Evolutionary conservation across 441 rosid genomes (phyloP).

Genomic region (Arabidopsis hybrid): DNA sequence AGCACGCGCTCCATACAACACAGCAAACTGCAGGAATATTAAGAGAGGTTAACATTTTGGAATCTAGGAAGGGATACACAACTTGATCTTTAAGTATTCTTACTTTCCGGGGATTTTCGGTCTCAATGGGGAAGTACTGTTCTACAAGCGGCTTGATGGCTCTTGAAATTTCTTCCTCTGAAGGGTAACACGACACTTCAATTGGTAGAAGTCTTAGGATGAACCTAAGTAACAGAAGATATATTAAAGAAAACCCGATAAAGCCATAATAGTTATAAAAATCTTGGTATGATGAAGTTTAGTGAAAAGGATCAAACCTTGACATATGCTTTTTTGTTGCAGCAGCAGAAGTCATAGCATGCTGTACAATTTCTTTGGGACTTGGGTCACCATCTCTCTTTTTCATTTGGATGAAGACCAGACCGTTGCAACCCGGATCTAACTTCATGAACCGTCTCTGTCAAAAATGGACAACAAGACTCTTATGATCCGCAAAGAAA

Average conservation of each 20-base stretch:
- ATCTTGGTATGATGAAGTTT: slow-evolving; percentile 9
- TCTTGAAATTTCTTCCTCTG: slow-evolving; percentile 91
- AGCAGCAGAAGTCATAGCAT: slow-evolving; percentile 83
- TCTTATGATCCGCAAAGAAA: slow-evolving; percentile 13
- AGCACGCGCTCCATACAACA: slow-evolving; percentile 86
- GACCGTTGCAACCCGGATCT: slow-evolving; percentile 92
- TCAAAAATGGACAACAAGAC: background rate
- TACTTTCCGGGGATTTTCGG: slow-evolving; percentile 78
- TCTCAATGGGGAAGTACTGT: slow-evolving; percentile 79
- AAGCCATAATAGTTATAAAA: slow-evolving; percentile 8
- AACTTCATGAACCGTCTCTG: slow-evolving; percentile 85
- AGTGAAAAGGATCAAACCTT: slow-evolving; percentile 59
- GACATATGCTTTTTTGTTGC: slow-evolving; percentile 90
- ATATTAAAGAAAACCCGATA: slow-evolving; percentile 9
- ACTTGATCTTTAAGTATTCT: background rate
- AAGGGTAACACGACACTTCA: slow-evolving; percentile 92
- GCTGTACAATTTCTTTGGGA: slow-evolving; percentile 83
- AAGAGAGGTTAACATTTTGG: slow-evolving; percentile 32
- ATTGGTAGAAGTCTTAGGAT: slow-evolving; percentile 83
- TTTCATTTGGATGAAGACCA: slow-evolving; percentile 89
- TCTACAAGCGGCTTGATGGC: slow-evolving; percentile 78
- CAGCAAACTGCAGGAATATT: slow-evolving; percentile 83
- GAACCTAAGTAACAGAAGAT: slow-evolving; percentile 56
- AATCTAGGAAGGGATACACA: background rate
- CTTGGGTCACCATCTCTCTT: slow-evolving; percentile 80